These are phyloP conservation scores for Crithidia bombi DNA, from an alignment of 208 protist species.

Conservation along the genomic window DNA sequence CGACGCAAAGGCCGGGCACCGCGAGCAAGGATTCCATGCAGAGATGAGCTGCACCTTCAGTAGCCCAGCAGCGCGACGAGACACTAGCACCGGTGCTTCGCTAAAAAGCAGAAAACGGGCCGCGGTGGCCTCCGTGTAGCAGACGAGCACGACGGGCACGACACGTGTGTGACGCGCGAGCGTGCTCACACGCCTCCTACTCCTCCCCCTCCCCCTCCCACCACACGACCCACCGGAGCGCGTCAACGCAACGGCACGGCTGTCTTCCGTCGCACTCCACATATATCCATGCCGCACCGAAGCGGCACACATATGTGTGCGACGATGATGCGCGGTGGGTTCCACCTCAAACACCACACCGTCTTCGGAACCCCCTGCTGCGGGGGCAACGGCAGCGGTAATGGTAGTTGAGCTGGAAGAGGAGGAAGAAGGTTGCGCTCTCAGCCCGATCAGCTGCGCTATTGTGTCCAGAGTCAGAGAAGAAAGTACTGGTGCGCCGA, in stretches of 20 bases:
- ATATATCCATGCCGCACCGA: slow-evolving; percentile 63
- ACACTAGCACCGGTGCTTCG: slow-evolving; percentile 36
- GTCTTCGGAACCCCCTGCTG: background rate
- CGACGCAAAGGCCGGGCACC: slow-evolving; percentile 18
- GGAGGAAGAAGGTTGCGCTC: background rate
- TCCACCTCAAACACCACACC: background rate
- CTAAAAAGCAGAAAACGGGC: slow-evolving; percentile 34
- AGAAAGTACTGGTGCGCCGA: background rate
- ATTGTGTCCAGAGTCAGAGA: background rate
- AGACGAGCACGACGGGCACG: slow-evolving; percentile 31
- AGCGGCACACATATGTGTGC: background rate
- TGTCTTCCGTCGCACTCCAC: slow-evolving; percentile 37
- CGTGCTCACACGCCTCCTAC: slow-evolving; percentile 15
- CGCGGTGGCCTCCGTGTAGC: background rate
- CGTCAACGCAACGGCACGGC: background rate
- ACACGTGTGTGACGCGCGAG: slow-evolving; percentile 21
- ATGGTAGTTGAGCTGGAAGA: no score
- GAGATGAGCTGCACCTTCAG: slow-evolving; percentile 55
- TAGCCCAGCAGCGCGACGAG: slow-evolving; percentile 6
- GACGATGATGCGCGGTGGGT: background rate
- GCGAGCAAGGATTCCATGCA: slow-evolving; percentile 56
- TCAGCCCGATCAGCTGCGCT: background rate
- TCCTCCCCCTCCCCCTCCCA: background rate
- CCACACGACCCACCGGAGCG: background rate
- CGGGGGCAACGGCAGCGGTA: background rate